A percentile compares a stretch with the other conserved stretches of the same genome.
Conservation (phyloP, 2,329 filamentous ascomycete species). For the Fusarium solani-melongenae region DNA sequence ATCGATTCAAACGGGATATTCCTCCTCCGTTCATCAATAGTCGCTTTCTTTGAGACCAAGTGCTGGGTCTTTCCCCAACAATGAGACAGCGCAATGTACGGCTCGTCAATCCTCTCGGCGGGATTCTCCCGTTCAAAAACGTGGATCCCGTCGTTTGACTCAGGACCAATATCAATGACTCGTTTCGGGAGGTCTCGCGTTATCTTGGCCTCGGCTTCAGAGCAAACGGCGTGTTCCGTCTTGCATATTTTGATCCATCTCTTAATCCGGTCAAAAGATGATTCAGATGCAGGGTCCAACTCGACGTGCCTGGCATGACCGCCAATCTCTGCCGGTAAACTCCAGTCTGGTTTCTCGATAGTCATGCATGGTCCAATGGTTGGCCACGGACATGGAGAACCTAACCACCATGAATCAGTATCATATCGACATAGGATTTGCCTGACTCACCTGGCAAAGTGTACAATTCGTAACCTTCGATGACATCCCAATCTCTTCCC, state of each 20-base stretch:
- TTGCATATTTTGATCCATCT: conserved; percentile 33
- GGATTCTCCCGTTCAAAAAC: conserved; percentile 27
- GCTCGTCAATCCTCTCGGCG: background rate
- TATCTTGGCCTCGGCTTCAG: conserved; percentile 14
- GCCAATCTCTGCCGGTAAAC: conserved; percentile 4
- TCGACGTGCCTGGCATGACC: conserved; percentile 28
- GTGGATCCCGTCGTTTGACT: conserved; percentile 28
- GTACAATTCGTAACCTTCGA: conserved; percentile 32
- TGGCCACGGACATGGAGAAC: conserved; percentile 26
- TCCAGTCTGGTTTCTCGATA: conserved; percentile 11
- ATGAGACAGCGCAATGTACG: conserved; percentile 38
- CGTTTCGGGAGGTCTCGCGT: conserved; percentile 28
- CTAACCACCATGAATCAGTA: background rate
- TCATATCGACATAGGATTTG: accelerated
- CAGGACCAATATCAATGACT: conserved; percentile 31
- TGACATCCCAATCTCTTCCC: background rate
- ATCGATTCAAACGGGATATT: conserved; percentile 30
- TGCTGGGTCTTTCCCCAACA: conserved; percentile 36
- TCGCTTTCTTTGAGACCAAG: conserved; percentile 16
- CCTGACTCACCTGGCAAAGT: conserved; percentile 24
- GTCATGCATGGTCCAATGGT: conserved; percentile 31
- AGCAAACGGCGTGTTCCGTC: conserved; percentile 18
- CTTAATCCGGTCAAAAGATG: conserved; percentile 26
- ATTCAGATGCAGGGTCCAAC: conserved; percentile 14
- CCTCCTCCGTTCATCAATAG: conserved; percentile 26